Base-by-base conservation (phyloP, 225 moss, liverwort and hornwort genomes). In the Sphagnum contortum region DNA sequence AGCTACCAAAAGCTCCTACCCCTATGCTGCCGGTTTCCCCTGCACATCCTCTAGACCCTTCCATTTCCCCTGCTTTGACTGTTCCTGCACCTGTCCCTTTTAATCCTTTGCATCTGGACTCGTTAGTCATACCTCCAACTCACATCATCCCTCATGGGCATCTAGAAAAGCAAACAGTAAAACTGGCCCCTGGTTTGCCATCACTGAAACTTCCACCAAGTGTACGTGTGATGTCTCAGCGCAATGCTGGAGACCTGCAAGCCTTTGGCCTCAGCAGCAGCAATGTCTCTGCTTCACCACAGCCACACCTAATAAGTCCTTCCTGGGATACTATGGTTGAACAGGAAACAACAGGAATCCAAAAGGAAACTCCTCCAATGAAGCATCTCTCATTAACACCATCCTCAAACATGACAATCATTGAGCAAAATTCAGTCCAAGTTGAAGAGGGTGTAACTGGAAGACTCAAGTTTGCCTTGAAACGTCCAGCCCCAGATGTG, bases 111-210 rank as follows among this genome's bases (percentile, higher is more conserved):
- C 4, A 50, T 62, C 29, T 51, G 63, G 12, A 59, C 59, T 53
- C 50, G 61, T 5, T 64, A 56, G 45, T 49, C 68, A 14, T 80
- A 44, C 63, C 76, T 46, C 68, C 64, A 4, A 46, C 57, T 10
- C 68, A 68, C 46, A 67, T 51, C 4, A n/a, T 61, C 12, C 59
- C 68, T 73, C 46, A 58, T 9, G 44, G 69, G 13, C 48, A 5
- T 48, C 69, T 71, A 65, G 63, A 57, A 44, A 67, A 80, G 64
- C 87, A 88, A 73, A 91, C 91, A 68, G 89, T 95, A 48, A 82
- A 86, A 71, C 77, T 95, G 57, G 91, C 91, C 70, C 91, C 94
- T 75, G 89, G 79, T 66, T 73, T 95, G 63, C 89, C 88, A 62
- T 76, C 68, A 55, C 84, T 95, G 48, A 89, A 84, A 72, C 88